Conservation (phyloP, 179 eudicot genomes). For the Beta lomatogona region DNA sequence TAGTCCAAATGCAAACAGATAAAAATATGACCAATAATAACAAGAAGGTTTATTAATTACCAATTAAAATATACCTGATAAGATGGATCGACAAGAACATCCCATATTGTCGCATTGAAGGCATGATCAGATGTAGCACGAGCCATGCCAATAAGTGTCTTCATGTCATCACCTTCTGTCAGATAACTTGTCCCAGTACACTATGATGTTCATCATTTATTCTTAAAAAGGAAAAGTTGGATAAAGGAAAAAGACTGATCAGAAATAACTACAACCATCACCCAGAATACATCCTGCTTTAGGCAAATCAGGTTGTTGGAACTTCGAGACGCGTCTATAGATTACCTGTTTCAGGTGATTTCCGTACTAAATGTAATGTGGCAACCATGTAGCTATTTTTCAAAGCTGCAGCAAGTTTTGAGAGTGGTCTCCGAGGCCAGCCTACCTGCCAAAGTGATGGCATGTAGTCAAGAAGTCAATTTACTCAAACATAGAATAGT, state of each 20-base stretch:
- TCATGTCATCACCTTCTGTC: conserved; percentile 68
- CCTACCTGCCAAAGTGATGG: conserved; percentile 64
- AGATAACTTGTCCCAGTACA: conserved; percentile 74
- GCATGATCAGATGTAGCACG: conserved; percentile 99
- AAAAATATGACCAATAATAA: background rate
- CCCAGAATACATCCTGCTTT: background rate
- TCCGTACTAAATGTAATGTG: conserved; percentile 74
- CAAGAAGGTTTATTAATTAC: background rate
- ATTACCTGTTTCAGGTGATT: conserved; percentile 69
- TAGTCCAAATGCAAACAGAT: conserved; percentile 1
- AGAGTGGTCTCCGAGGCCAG: conserved; percentile 94
- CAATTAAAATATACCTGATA: conserved; percentile 67
- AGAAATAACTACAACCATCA: background rate
- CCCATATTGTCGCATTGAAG: conserved; percentile 99
- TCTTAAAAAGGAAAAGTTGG: conserved; percentile 22
- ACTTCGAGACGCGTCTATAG: conserved; percentile 21
- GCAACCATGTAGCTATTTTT: conserved; percentile 97
- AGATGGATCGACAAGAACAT: conserved; percentile 93
- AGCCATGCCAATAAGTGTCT: conserved; percentile 94
- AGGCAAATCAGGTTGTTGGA: background rate
- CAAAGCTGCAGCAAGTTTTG: conserved; percentile 85
- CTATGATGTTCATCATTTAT: conserved; percentile 58
- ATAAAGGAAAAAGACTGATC: background rate
- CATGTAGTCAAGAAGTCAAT: conserved; percentile 9
- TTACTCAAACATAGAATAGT: conserved; percentile 2